Evolutionary conservation across 176 grass and related monocot species (phyloP).

Genomic region (Oropetium thomaeum): DNA sequence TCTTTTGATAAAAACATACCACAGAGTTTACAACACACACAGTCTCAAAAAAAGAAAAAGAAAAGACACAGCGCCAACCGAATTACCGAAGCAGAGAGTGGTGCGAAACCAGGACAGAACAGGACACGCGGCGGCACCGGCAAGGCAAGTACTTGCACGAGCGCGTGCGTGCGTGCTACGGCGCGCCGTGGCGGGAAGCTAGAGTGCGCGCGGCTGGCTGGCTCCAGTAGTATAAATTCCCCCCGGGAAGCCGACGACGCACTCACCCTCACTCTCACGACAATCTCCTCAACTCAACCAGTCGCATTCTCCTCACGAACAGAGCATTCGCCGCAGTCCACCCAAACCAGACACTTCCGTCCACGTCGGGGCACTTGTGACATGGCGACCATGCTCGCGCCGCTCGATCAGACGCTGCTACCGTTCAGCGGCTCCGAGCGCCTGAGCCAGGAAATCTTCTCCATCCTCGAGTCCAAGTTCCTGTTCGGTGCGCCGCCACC

Average conservation of each 20-base stretch:
- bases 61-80: neutral
- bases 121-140: constrained; percentile 39
- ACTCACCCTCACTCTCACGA: neutral
- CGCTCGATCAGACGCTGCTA: constrained; percentile 14
- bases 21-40: neutral
- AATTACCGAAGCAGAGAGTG: neutral
- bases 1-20: neutral
- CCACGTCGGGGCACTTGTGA: neutral
- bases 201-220: neutral
- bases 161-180: constrained; percentile 7
- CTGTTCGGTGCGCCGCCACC: constrained; percentile 35
- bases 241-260: constrained; percentile 19
- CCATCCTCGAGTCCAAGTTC: constrained; percentile 81
- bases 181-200: constrained; percentile 38
- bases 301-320: neutral
- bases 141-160: neutral
- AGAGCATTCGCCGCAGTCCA: neutral
- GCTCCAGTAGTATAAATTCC: constrained; percentile 50
- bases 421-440: constrained; percentile 32
- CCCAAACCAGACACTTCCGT: neutral
- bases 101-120: neutral
- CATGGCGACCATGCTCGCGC: constrained; percentile 27
- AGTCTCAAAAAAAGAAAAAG: neutral
- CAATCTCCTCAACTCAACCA: neutral
- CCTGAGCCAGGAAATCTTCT: constrained; percentile 77